Conservation (phyloP, 805 yeast species). For the Candida hungchunana region DNA sequence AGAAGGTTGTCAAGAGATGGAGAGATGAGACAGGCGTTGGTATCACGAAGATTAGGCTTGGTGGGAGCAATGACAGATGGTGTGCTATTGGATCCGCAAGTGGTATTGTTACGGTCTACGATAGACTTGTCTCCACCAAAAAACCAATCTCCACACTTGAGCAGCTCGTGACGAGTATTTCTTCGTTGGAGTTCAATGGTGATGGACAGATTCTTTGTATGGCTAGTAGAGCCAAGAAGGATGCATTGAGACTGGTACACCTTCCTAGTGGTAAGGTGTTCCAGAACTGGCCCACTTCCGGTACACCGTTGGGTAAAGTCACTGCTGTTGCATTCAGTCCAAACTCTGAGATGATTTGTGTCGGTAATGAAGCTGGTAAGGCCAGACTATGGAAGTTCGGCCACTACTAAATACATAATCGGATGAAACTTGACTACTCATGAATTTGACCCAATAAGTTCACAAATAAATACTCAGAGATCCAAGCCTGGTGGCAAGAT, state of each 20-base stretch:
- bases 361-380: conserved; percentile 89
- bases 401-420: conserved; percentile 74
- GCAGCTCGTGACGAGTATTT: conserved; percentile 76
- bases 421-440: too few species aligned
- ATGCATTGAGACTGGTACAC: conserved; percentile 83
- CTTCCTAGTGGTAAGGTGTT: conserved; percentile 83
- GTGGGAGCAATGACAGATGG: conserved; percentile 70
- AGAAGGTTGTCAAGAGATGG: conserved; percentile 65
- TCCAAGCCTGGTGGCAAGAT: conserved; percentile 42
- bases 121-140: conserved; percentile 38
- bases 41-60: conserved; percentile 69
- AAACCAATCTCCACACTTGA: conserved; percentile 66
- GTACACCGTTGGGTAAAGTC: conserved; percentile 94
- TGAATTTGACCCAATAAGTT: too few species aligned
- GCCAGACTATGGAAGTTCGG: conserved; percentile 86
- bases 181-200: conserved; percentile 65
- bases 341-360: conserved; percentile 73
- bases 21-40: conserved; percentile 83
- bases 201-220: conserved; percentile 89
- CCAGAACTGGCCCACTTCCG: conserved; percentile 95
- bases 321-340: conserved; percentile 78
- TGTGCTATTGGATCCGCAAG: conserved; percentile 83
- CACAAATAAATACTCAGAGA: neutral
- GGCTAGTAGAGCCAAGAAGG: conserved; percentile 81
- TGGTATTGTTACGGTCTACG: conserved; percentile 89